Percentiles rank a stretch among this genome's conserved stretches.
These are phyloP conservation scores for Torulaspora globosa DNA, from an alignment of 1,139 yeast genomes.

Conservation along the genomic window DNA sequence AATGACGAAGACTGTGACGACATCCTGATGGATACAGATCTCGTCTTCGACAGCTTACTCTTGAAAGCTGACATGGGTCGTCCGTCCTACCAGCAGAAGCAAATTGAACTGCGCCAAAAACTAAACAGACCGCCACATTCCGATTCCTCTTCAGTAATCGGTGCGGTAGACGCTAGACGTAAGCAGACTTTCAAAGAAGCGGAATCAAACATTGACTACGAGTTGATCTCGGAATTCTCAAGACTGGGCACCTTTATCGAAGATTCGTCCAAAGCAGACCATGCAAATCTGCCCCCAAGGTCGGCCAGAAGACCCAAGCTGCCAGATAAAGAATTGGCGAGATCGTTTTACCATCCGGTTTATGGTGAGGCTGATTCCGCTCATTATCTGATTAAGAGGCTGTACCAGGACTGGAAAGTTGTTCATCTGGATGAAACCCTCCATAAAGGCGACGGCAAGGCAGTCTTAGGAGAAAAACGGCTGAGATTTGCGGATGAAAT, in stretches of 20 bases:
- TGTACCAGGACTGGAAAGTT: conserved; percentile 25
- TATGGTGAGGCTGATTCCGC: conserved; percentile 7
- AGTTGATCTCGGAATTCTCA: conserved; percentile 22
- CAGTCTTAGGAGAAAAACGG: conserved; percentile 5
- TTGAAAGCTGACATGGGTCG: conserved; percentile 22
- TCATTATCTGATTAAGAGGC: conserved; percentile 15
- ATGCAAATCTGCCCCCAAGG: conserved; percentile 22
- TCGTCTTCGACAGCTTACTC: conserved; percentile 29
- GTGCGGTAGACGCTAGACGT: not conserved
- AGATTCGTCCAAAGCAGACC: conserved; percentile 1
- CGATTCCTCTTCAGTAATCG: not conserved
- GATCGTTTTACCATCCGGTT: conserved; percentile 20
- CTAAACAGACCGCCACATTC: conserved; percentile 7
- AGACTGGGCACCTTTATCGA: conserved; percentile 21
- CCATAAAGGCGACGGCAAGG: not conserved
- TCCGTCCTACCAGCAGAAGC: conserved; percentile 10
- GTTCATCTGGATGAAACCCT: conserved; percentile 20
- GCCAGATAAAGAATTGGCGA: conserved; percentile 18
- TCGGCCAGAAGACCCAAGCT: conserved; percentile 24
- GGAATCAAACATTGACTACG: conserved; percentile 18
- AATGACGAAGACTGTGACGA: conserved; percentile 16
- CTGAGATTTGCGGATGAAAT: conserved; percentile 23
- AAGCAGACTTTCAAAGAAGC: conserved; percentile 6
- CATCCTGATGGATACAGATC: conserved; percentile 28
- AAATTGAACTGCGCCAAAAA: conserved; percentile 11